phyloP scores from a whole-genome alignment of 2,329 filamentous ascomycete genomes.

The Ascomycota sp. region DNA sequence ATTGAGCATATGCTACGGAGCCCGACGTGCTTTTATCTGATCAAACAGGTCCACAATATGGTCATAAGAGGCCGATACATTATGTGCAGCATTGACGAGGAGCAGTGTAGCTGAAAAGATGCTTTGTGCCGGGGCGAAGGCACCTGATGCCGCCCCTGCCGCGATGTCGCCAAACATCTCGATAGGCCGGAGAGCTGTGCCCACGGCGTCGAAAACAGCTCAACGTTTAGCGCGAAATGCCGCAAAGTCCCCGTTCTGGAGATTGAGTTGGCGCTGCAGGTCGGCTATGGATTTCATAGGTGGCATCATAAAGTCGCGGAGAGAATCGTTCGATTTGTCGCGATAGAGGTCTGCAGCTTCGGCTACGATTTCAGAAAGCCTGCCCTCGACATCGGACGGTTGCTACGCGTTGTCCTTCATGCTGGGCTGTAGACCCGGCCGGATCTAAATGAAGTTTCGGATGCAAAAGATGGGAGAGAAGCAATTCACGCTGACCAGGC shows the following conservation, averaged over 20 bases:
- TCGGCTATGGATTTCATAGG: slow-evolving; percentile 13
- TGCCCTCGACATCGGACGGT: slow-evolving; percentile 2
- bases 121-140: slow-evolving; percentile 18
- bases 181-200: slow-evolving; percentile 14
- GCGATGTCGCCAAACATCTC: slow-evolving; percentile 18
- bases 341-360: slow-evolving; percentile 14
- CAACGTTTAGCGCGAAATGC: slow-evolving; percentile 16
- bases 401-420: neutral
- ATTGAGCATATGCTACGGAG: too few relatives aligned
- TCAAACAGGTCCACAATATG: slow-evolving; percentile 22
- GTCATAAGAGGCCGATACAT: slow-evolving; percentile 23
- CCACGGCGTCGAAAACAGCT: slow-evolving; percentile 13
- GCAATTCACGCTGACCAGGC: too few relatives aligned
- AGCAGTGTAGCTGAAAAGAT: slow-evolving; percentile 23
- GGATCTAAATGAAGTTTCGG: too few relatives aligned
- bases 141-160: slow-evolving; percentile 14
- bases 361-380: slow-evolving; percentile 11
- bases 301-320: slow-evolving; percentile 13
- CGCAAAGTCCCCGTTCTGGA: slow-evolving; percentile 15
- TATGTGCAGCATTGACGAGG: slow-evolving; percentile 21
- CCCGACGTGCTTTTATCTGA: slow-evolving; percentile 15
- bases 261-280: slow-evolving; percentile 11
- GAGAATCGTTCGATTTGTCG: slow-evolving; percentile 8
- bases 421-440: too few relatives aligned
- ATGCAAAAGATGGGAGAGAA: neutral